phyloP scores from a whole-genome alignment of 441 rosid species.

The Arabidopsis hybrid region DNA sequence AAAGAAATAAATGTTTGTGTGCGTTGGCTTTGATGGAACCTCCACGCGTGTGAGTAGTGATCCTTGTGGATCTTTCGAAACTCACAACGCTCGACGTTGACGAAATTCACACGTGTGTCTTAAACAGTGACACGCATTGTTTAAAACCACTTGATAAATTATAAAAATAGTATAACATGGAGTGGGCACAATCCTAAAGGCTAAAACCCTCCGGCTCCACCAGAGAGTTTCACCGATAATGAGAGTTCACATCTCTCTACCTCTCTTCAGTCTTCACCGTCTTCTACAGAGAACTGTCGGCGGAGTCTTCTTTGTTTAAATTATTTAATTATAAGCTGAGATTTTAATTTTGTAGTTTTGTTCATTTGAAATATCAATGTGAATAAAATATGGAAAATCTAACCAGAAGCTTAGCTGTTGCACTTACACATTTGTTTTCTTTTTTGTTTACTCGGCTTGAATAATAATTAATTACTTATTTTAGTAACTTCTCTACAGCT shows the following conservation, averaged over 20 bases:
- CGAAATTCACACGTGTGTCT: constrained; percentile 35
- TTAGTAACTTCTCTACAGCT: constrained; percentile 44
- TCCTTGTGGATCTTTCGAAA: constrained; percentile 20
- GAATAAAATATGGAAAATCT: constrained; percentile 22
- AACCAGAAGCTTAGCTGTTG: constrained; percentile 44
- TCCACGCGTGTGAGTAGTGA: constrained; percentile 34
- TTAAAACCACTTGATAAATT: background rate
- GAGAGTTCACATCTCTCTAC: constrained; percentile 36
- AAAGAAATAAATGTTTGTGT: background rate
- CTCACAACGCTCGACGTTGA: constrained; percentile 27
- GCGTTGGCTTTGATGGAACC: constrained; percentile 18
- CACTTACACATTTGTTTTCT: constrained; percentile 35
- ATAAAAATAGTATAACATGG: background rate
- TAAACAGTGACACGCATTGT: constrained; percentile 32
- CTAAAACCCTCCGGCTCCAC: constrained; percentile 39
- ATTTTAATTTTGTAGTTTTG: background rate
- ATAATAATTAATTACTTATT: constrained; percentile 35
- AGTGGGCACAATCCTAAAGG: background rate
- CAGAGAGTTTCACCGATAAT: constrained; percentile 35
- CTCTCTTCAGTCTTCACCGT: constrained; percentile 34
- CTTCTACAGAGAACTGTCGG: constrained; percentile 39
- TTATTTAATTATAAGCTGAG: background rate
- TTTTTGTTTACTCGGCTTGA: background rate
- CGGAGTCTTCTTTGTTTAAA: constrained; percentile 32
- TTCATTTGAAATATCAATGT: background rate